phyloP scores from a whole-genome alignment of 2,329 filamentous ascomycete genomes.

The Epichloe baconii region DNA sequence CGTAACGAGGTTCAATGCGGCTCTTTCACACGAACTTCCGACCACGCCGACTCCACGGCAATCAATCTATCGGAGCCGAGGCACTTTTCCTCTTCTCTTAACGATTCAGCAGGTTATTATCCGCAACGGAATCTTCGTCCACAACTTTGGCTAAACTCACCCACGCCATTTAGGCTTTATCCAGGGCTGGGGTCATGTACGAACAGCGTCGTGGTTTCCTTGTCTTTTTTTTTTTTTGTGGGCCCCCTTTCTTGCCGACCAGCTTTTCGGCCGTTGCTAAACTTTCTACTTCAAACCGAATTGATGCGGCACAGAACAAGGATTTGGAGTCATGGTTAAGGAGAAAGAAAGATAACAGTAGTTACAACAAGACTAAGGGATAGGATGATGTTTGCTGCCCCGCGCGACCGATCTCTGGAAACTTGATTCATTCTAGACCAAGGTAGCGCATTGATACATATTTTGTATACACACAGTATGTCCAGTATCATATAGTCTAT shows the following conservation, averaged over 20 bases:
- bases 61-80: not conserved
- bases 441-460: not conserved
- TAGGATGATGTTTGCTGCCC: not conserved
- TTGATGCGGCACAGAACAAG: not conserved
- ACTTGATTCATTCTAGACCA: not conserved
- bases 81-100: not conserved
- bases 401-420: not conserved
- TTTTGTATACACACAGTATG: not conserved
- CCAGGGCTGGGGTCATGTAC: not conserved
- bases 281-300: not conserved
- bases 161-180: not conserved
- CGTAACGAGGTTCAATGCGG: not conserved
- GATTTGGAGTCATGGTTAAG: not conserved
- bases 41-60: not conserved
- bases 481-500: conserved; percentile 16
- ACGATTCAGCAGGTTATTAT: too few species aligned
- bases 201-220: not conserved
- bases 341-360: not conserved
- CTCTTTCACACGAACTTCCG: not conserved
- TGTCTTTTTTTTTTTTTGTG: not conserved
- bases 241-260: not conserved
- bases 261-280: not conserved
- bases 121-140: not conserved
- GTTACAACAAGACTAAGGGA: not conserved
- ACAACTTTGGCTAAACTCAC: not conserved